Evolutionary conservation across 495 filamentous ascomycete species (phyloP), one percentile per base, ranked within the genome.

Genomic region (Penicillium odoratum): DNA sequence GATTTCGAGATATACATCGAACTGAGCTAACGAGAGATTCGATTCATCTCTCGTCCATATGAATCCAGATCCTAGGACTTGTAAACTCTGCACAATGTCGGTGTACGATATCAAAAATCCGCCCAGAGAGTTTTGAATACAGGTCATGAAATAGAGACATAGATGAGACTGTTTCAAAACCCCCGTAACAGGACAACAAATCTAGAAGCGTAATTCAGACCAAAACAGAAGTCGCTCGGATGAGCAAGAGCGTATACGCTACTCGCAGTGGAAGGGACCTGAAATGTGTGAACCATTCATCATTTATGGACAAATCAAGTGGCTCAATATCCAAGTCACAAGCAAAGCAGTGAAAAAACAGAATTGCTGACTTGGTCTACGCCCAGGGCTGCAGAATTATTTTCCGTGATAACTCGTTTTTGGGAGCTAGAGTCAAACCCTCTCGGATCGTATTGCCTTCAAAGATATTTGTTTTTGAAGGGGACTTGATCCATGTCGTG

Each of bases 161-260:
- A 96, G 54, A 96, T 91, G 51, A 91, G 66, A 18, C 84, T 83
- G 63, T 95, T 96, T 88, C 90, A 93, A 63, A 94, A 92, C 2
- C 92, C 92, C 65, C 95, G 92, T 0, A 92, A 76, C 0, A 92
- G 92, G 21, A 95, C 78, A 0, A 95, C 90, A 47, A 92, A 80
- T 1, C 88, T 84, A 28, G 86, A 84, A 46, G 85, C 80, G 55
- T 86, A 88, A 61, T 90, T 85, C 28, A 95, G 80, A 25, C 75
- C 74, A 49, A 86, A 83, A 28, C 75, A 78, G 5, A 81, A 70
- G 1, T 78, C 48, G 29, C 83, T 74, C 0, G 77, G 74, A 63
- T 87, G 71, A 6, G 85, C 75, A 16, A 93, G 66, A 15, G 81
- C 82, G 71, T 90, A 92, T 26, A 92, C 81, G 21, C 92, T 80